These are phyloP conservation scores for Saccharomycopsis fibuligera DNA, from an alignment of 805 yeast genomes.

Conservation along the genomic window DNA sequence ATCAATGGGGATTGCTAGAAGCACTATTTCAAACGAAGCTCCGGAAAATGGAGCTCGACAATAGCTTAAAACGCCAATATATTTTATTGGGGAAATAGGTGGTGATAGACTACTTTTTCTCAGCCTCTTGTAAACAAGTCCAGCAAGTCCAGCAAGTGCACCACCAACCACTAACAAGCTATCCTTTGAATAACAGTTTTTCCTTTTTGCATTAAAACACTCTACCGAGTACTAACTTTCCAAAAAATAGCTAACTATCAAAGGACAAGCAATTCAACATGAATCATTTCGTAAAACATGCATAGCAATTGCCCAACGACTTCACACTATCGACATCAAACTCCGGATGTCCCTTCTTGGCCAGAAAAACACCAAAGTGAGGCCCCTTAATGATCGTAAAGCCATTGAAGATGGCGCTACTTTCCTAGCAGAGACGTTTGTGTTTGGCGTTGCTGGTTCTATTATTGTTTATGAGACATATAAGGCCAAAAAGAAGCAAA, in stretches of 20 bases:
- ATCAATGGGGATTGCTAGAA: too few species aligned
- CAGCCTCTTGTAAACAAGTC: too few species aligned
- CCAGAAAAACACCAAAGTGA: slow-evolving; percentile 40
- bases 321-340: slow-evolving; percentile 59
- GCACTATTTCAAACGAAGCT: too few species aligned
- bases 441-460: slow-evolving; percentile 76
- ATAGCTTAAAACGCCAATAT: too few species aligned
- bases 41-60: too few species aligned
- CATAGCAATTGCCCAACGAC: slow-evolving; percentile 61
- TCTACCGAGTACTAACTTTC: neutral
- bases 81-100: too few species aligned
- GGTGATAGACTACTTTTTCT: too few species aligned
- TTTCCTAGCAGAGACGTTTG: slow-evolving; percentile 67
- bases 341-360: slow-evolving; percentile 58
- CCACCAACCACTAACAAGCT: too few species aligned
- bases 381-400: slow-evolving; percentile 75
- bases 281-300: slow-evolving; percentile 56
- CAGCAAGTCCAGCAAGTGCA: too few species aligned
- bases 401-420: slow-evolving; percentile 82
- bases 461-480: slow-evolving; percentile 65
- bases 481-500: slow-evolving; percentile 60
- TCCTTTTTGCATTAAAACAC: neutral
- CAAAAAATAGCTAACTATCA: too few species aligned
- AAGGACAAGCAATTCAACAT: slow-evolving; percentile 70
- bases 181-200: neutral